Evolutionary conservation across 441 rosid genomes (phyloP).

Genomic region (Erodium moschatum): DNA sequence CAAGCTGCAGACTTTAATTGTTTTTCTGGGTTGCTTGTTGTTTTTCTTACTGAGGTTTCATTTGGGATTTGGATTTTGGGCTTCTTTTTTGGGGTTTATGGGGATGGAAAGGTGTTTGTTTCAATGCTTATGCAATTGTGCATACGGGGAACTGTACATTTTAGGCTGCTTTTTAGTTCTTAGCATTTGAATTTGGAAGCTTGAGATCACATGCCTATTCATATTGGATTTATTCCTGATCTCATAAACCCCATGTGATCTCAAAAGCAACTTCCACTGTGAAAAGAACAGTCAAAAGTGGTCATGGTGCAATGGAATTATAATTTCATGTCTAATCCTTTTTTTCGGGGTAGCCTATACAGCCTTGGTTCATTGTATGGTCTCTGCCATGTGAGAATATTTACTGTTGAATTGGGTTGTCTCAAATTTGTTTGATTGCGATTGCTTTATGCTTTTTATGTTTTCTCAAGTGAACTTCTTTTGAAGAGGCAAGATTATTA

Average conservation of each 20-base stretch:
- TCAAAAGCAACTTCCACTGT: background rate
- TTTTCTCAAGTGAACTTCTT: background rate
- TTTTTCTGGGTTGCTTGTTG: too few species aligned
- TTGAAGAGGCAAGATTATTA: background rate
- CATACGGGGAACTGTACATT: slow-evolving; percentile 2
- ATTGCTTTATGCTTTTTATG: slow-evolving; percentile 6
- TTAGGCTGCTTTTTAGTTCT: slow-evolving; percentile 22
- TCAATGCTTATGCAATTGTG: slow-evolving; percentile 20
- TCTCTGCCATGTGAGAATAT: slow-evolving; percentile 11
- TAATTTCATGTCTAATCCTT: slow-evolving; percentile 11
- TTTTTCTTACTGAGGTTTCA: too few species aligned
- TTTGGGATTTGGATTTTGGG: background rate
- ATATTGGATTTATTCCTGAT: background rate
- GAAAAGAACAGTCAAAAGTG: background rate
- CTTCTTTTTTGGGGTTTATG: background rate
- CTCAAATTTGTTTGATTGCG: slow-evolving; percentile 10
- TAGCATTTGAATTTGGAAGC: slow-evolving; percentile 11
- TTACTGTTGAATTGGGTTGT: slow-evolving; percentile 10
- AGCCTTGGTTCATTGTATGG: slow-evolving; percentile 12
- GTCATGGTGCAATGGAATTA: background rate
- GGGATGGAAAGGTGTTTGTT: background rate
- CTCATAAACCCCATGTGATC: too few species aligned
- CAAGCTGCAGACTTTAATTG: too few species aligned
- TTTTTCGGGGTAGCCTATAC: slow-evolving; percentile 12
- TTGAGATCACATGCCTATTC: slow-evolving; percentile 8